Evolutionary conservation across 305 asterid species (phyloP).

Genomic region (Nicotiana rustica): DNA sequence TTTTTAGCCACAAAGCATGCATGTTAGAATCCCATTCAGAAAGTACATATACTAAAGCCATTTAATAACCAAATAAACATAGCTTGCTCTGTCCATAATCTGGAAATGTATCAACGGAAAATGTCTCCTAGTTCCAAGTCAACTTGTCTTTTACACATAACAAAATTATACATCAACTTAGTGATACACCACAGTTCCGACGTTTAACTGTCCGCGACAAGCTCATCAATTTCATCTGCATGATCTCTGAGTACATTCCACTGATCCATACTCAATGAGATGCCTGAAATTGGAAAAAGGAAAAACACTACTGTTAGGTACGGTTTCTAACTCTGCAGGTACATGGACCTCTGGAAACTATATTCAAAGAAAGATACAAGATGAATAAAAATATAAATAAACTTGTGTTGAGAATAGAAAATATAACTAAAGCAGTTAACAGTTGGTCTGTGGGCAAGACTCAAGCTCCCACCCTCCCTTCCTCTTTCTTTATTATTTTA

Average conservation of each 20-base stretch:
- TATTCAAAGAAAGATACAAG: neutral
- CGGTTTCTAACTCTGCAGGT: neutral
- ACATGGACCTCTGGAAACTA: neutral
- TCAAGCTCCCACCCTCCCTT: neutral
- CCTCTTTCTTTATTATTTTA: neutral
- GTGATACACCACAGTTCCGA: neutral
- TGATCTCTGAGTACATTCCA: conserved; percentile 66
- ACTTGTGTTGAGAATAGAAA: neutral
- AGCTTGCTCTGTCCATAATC: neutral
- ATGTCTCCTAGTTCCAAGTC: neutral
- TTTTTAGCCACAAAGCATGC: neutral
- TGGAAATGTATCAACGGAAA: neutral
- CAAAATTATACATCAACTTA: neutral
- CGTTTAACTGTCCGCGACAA: conserved; percentile 45
- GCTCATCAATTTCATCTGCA: conserved; percentile 64
- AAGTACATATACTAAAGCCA: conserved; percentile 21
- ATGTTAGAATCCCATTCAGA: conserved; percentile 9
- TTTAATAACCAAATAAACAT: neutral
- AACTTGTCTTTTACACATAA: conserved; percentile 13
- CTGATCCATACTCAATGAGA: conserved; percentile 65
- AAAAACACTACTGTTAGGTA: neutral
- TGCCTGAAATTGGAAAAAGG: conserved; percentile 47
- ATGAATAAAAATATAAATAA: neutral
- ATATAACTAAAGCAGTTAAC: neutral
- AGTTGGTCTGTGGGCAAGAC: neutral